These are phyloP conservation scores for Noccaea caerulescens DNA, from an alignment of 345 rosid genomes.

Conservation along the genomic window DNA sequence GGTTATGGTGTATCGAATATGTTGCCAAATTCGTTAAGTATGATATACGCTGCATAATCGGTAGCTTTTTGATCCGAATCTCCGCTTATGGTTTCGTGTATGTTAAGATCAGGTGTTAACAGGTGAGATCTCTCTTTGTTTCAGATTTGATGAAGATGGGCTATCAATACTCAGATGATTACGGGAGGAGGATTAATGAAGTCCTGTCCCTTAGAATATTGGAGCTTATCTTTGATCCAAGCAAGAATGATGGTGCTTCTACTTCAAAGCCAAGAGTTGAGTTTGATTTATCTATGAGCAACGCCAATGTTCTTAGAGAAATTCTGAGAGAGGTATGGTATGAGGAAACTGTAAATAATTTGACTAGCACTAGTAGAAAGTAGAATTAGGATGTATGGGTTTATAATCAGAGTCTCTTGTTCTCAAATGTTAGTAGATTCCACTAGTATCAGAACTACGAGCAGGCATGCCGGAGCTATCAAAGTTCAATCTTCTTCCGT, in stretches of 20 bases:
- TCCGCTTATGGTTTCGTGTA: conserved; percentile 7
- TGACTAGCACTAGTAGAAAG: conserved; percentile 7
- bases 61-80: conserved; percentile 18
- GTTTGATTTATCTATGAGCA: conserved; percentile 39
- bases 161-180: conserved; percentile 26
- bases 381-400: background rate
- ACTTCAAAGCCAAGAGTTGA: conserved; percentile 22
- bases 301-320: conserved; percentile 27
- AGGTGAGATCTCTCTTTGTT: background rate
- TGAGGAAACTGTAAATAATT: background rate
- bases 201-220: conserved; percentile 38
- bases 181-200: conserved; percentile 41
- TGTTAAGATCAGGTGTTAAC: conserved; percentile 4
- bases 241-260: conserved; percentile 22
- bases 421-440: conserved; percentile 41
- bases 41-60: conserved; percentile 34
- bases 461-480: conserved; percentile 41
- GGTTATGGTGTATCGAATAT: conserved; percentile 44
- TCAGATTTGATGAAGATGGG: conserved; percentile 42
- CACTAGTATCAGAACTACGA: conserved; percentile 27
- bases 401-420: background rate
- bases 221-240: conserved; percentile 41
- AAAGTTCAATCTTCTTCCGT: conserved; percentile 40
- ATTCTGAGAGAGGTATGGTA: conserved; percentile 40
- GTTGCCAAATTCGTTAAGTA: conserved; percentile 39